A percentile compares a stretch with the other conserved stretches of the same genome.
Evolutionary conservation across 2,329 filamentous ascomycete genomes (phyloP).

Genomic region (Didymella pomorum): DNA sequence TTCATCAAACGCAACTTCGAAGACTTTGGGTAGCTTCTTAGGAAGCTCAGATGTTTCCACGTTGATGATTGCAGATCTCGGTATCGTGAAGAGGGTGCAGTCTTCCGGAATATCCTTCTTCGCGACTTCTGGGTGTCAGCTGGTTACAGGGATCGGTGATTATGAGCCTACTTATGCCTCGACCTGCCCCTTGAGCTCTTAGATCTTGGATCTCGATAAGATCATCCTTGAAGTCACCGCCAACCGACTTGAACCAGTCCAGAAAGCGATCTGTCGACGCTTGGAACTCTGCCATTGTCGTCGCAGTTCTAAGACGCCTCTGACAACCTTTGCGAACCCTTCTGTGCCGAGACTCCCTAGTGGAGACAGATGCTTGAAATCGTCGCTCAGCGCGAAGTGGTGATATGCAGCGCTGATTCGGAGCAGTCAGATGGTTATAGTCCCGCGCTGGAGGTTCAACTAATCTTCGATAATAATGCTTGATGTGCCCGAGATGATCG

Average conservation of each 20-base stretch:
- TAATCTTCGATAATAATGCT: no score
- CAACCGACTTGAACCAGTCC: slow-evolving; percentile 31
- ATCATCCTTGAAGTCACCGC: slow-evolving; percentile 33
- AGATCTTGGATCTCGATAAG: slow-evolving; percentile 33
- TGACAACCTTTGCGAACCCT: not conserved
- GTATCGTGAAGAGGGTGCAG: slow-evolving; percentile 32
- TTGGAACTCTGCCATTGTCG: slow-evolving; percentile 30
- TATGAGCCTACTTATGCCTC: slow-evolving; percentile 30
- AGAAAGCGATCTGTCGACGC: slow-evolving; percentile 27
- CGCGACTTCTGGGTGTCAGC: slow-evolving; percentile 20
- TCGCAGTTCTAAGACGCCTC: not conserved
- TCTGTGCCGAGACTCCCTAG: not conserved
- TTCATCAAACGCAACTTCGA: slow-evolving; percentile 24
- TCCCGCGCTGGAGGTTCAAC: not conserved
- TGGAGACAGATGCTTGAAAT: not conserved
- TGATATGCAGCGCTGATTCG: not conserved
- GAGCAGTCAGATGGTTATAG: no score
- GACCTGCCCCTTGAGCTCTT: slow-evolving; percentile 29
- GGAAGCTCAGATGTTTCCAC: slow-evolving; percentile 30
- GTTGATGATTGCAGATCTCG: slow-evolving; percentile 33
- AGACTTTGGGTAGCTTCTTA: slow-evolving; percentile 26
- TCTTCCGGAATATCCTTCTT: slow-evolving; percentile 28
- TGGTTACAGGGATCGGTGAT: no score
- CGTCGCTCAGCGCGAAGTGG: no score
- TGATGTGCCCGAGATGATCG: not conserved